phyloP scores from a whole-genome alignment of 139 green algal species.

The Gonium pectorale region DNA sequence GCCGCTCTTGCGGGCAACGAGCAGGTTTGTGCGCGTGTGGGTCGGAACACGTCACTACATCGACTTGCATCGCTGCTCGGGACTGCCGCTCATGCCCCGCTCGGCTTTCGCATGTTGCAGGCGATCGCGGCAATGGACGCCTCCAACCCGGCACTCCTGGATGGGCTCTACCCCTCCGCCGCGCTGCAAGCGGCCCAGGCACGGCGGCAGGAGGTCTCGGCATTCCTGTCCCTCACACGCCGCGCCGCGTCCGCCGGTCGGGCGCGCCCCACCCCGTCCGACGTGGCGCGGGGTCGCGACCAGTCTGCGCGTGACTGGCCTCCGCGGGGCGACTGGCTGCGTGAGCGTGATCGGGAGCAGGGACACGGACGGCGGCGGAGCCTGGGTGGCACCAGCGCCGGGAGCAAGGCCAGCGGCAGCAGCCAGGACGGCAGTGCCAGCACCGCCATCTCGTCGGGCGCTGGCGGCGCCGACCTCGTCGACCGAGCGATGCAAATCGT shows the following conservation, averaged over 20 bases:
- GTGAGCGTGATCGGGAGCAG: background rate
- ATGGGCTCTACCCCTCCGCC: conserved; percentile 22
- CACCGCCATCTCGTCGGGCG: conserved; percentile 5
- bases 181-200: conserved; percentile 6
- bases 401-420: background rate
- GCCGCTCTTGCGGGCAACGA: conserved; percentile 53
- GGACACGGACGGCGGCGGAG: background rate
- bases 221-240: background rate
- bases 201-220: conserved; percentile 4
- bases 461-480: conserved; percentile 5
- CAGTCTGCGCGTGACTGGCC: background rate
- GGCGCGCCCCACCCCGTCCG: no score
- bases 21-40: conserved; percentile 7
- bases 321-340: background rate
- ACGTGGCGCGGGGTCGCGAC: background rate
- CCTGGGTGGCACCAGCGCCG: background rate
- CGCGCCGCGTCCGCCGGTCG: background rate
- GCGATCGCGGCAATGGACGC: background rate
- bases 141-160: background rate
- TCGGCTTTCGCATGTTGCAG: background rate
- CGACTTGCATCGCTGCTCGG: background rate
- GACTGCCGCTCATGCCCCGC: background rate
- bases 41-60: background rate
- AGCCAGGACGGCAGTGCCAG: background rate
- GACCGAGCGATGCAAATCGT: background rate